Evolutionary conservation across 73 alveolate species (phyloP).

Genomic region (Vitrella brassicaformis): DNA sequence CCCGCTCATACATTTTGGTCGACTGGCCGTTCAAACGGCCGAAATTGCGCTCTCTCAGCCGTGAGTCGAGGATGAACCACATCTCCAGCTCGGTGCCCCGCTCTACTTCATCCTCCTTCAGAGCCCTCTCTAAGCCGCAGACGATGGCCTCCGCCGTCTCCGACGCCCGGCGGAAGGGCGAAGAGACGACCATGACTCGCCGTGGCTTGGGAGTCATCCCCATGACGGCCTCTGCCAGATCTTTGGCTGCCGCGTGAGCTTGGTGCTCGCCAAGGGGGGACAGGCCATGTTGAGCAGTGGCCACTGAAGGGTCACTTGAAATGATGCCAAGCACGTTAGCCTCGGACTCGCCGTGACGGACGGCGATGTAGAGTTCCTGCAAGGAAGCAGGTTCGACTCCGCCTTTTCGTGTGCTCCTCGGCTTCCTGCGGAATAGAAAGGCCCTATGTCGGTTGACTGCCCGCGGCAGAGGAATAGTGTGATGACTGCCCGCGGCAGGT

Average conservation of each 20-base stretch:
- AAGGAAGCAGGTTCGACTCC: no score
- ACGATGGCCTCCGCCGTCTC: no score
- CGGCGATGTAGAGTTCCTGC: no score
- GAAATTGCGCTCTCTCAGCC: neutral
- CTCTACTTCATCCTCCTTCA: neutral
- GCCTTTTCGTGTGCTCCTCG: no score
- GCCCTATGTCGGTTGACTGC: no score
- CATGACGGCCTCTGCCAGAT: neutral
- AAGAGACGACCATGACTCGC: neutral
- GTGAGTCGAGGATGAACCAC: no score
- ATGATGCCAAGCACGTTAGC: neutral
- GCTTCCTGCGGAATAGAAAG: no score
- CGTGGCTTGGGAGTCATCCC: neutral
- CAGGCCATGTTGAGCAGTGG: neutral
- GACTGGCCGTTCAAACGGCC: neutral
- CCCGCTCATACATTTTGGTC: neutral
- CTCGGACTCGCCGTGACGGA: neutral
- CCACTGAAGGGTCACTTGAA: neutral
- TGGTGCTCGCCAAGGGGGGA: neutral
- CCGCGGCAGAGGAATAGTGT: no score
- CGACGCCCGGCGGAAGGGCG: neutral
- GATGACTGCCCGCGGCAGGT: no score
- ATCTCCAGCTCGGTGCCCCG: no score
- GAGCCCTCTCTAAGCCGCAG: no score
- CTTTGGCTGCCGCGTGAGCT: neutral